Evolutionary conservation across 2,329 filamentous ascomycete genomes (phyloP).

Genomic region (Pseudogymnoascus sp.): DNA sequence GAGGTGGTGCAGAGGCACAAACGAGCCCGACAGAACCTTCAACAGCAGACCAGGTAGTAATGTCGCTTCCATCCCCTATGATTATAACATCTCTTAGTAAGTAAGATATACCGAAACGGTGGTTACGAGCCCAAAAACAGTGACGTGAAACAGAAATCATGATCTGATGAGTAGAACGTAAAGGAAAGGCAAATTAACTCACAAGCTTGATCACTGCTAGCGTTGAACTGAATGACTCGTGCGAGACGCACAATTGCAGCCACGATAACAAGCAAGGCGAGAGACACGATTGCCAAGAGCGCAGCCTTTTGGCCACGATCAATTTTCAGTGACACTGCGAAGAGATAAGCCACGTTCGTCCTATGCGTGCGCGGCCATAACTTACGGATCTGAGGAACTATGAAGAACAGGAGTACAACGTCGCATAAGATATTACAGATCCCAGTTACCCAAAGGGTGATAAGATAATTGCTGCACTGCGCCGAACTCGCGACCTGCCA

Average conservation of each 20-base stretch:
- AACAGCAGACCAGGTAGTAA: constrained; percentile 16
- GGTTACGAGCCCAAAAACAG: neutral
- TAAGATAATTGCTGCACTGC: constrained; percentile 12
- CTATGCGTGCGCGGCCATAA: neutral
- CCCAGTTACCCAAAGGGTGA: constrained; percentile 11
- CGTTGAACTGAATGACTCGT: neutral
- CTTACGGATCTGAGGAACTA: constrained; percentile 17
- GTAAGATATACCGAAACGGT: neutral
- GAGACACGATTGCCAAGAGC: constrained; percentile 13
- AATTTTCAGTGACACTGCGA: constrained; percentile 16
- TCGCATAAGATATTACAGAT: constrained; percentile 16
- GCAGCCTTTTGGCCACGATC: constrained; percentile 14
- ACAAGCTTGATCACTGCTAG: constrained; percentile 14
- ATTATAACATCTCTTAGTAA: neutral
- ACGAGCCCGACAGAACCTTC: constrained; percentile 16
- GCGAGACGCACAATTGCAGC: constrained; percentile 13
- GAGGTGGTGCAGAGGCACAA: constrained; percentile 16
- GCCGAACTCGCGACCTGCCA: constrained; percentile 11
- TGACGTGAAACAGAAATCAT: neutral
- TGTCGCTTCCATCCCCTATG: constrained; percentile 14
- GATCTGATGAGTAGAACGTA: neutral
- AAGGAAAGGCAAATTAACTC: neutral
- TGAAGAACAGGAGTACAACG: constrained; percentile 17
- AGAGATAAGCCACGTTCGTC: neutral
- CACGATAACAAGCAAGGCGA: constrained; percentile 16